A percentile compares a stretch with the other conserved stretches of the same genome.
Evolutionary conservation across 768 basidiomycete genomes (phyloP).

Genomic region (Pisolithus tinctorius): DNA sequence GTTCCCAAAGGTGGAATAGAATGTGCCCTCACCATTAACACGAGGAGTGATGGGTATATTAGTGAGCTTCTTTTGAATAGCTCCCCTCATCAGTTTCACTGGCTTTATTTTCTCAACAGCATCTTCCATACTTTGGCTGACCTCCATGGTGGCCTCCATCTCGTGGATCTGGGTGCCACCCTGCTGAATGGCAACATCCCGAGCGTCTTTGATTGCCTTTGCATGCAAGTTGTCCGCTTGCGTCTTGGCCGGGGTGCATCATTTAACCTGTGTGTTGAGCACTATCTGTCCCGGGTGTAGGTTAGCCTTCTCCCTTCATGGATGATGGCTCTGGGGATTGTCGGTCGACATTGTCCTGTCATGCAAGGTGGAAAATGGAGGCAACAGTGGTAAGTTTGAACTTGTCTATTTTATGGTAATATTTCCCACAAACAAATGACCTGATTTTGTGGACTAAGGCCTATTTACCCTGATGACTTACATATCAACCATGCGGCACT

Average conservation of each 20-base stretch:
- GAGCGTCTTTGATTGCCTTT: background rate
- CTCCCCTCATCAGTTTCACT: background rate
- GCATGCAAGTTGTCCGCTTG: background rate
- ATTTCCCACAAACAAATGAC: too few species aligned
- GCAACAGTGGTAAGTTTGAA: too few species aligned
- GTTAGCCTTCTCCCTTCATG: too few species aligned
- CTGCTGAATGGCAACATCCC: background rate
- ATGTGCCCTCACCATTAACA: background rate
- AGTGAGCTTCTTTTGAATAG: background rate
- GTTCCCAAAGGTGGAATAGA: background rate
- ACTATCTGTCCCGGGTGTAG: too few species aligned
- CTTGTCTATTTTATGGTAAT: too few species aligned
- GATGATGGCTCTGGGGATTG: too few species aligned
- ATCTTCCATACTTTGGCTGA: background rate
- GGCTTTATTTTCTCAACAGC: background rate
- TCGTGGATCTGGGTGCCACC: background rate
- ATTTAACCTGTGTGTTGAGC: too few species aligned
- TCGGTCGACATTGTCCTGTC: too few species aligned
- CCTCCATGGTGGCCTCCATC: background rate
- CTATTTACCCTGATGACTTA: too few species aligned
- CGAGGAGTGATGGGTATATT: background rate
- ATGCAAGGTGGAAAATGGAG: too few species aligned
- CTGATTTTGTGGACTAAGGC: too few species aligned
- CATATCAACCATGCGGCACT: too few species aligned
- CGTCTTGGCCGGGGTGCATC: background rate